Base-by-base conservation (phyloP, 768 basidiomycete genomes). In the Podaxis carcinomalis region DNA sequence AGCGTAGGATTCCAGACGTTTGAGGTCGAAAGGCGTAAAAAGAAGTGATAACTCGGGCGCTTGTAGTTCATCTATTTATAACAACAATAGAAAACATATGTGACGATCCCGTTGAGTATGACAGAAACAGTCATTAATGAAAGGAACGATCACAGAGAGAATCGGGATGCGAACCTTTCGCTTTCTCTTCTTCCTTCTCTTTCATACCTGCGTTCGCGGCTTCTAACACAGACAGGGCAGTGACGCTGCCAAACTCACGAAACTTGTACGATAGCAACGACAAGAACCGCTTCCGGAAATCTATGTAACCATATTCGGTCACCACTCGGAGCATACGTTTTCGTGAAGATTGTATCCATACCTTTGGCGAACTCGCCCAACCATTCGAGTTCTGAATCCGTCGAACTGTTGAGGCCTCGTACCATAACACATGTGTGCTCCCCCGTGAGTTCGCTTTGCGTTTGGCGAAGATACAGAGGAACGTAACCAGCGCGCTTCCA, bases 381-480 rank as follows among this genome's bases (percentile, higher is more conserved):
- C 95, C 96, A 98, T 52, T 86, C 86, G 40, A 92, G 72, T 62
- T 89, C 88, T 32, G 75, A 70, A 44, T 81, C 84, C 14, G 73
- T 73, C 39, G 81, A 87, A 70, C 81, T 90, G 70, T 85, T 89
- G 72, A 98, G 75, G 0, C 91, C 89, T 35, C 92, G 83, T 0
- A 96, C 84, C 97, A 99, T 98, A 37, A 98, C 89, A 69, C 94
- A 95, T 0, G 93, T 92, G 69, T 97, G 90, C 74, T 99, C 97
- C 40, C 97, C 97, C 0, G 97, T 99, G 54, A 98, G 80, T 67
- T 97, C 95, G 70, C 93, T 97, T 61, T 88, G 80, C 4, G 94
- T 96, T 74, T 98, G 97, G 32, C 96, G 87, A 32, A 98, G 74
- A 68, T 98, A 98, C 13, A 98, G 78, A 0, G 97, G 97, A 0